phyloP scores from a whole-genome alignment of 441 rosid genomes.

The Manihot esculenta region DNA sequence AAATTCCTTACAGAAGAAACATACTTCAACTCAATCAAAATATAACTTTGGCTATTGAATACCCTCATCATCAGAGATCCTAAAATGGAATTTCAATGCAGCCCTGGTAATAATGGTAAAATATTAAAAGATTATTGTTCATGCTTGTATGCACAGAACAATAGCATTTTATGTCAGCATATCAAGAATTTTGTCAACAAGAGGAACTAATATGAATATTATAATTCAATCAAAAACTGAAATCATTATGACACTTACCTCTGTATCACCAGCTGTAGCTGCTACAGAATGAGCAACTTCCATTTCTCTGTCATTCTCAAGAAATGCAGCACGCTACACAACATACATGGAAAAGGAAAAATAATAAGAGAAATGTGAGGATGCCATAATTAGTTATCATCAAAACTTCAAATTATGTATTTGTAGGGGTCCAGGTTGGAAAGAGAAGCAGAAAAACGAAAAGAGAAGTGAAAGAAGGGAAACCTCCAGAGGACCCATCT shows the following conservation, averaged over 20 bases:
- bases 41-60: neutral
- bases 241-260: constrained; percentile 31
- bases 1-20: neutral
- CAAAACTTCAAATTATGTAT: neutral
- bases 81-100: neutral
- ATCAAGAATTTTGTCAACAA: neutral
- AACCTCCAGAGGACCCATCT: constrained; percentile 79
- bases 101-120: neutral
- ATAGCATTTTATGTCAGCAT: neutral
- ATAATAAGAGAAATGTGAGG: constrained; percentile 5
- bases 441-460: neutral
- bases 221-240: neutral
- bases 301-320: constrained; percentile 75
- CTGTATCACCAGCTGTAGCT: constrained; percentile 85
- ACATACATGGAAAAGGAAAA: neutral
- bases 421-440: neutral
- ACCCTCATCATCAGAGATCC: neutral
- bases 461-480: constrained; percentile 9
- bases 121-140: neutral
- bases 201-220: neutral
- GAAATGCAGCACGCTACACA: constrained; percentile 67
- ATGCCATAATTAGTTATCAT: neutral
- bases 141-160: neutral
- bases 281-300: constrained; percentile 88
- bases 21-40: neutral